Base-by-base conservation (phyloP, 2,329 filamentous ascomycete species). In the Aureobasidium pullulans region DNA sequence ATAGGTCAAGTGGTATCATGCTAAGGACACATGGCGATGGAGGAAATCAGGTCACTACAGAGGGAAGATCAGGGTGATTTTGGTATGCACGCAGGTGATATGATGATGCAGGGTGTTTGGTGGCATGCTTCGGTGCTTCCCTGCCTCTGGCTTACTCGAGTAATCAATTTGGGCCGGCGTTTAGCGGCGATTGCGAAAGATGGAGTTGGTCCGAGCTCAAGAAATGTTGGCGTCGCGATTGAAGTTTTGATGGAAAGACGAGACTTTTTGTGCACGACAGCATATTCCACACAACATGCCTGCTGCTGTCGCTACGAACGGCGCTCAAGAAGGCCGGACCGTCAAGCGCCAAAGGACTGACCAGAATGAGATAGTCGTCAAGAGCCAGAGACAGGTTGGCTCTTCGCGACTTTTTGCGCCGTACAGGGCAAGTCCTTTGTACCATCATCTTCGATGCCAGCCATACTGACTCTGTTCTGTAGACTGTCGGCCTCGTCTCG, bases 401-500 rank as follows among this genome's bases (percentile, higher is more conserved):
- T 46, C 63, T 77, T 95, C 92, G 10, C 84, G 85, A 70, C 90
- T 97, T 66, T 97, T 99, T 78, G 89, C 92, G 67, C 93, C 94
- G 1, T 97, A 93, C 76, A 80, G 94, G 73, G 91, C 95, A 85
- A 65, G 86, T 73, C 52, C 28, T 40, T 47, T 49, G 36, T 29
- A 1, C 6, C 32, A 10, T 6, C 5, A 2, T 2, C 28, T 4
- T 49, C n/a, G 19, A 40, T 40, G 29, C 6, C 23, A 23, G 1
- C 3, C 53, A 16, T 63, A 42, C 57, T 59, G 48, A 52, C 65
- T 70, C 61, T 68, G 37, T 37, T 32, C 43, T 53, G 13, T 70
- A 96, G 90, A 96, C 93, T 48, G 83, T 99, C 64, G 94, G 94
- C 15, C 81, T 99, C 34, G 90, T 99, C 1, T 96, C 94, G 5